A percentile compares a stretch with the other conserved stretches of the same genome.
phyloP scores from a whole-genome alignment of 2,329 filamentous ascomycete species.

The Aspergillus floridensis region DNA sequence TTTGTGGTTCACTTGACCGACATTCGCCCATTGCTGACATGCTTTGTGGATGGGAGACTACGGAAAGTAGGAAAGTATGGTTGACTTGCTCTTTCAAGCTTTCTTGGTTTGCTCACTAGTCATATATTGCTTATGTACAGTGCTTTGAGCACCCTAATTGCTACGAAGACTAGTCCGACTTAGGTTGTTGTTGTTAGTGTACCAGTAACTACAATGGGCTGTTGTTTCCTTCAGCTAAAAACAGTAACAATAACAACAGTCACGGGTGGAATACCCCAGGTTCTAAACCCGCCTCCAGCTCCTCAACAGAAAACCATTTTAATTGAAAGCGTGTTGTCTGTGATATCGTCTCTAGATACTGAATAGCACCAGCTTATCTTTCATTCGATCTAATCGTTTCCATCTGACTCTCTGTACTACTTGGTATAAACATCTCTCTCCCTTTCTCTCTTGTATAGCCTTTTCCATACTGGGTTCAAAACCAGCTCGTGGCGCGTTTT shows the following conservation, averaged over 20 bases:
- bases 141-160: background rate
- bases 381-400: background rate
- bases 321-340: background rate
- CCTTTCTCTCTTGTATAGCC: conserved; percentile 4
- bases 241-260: background rate
- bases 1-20: background rate
- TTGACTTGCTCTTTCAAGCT: background rate
- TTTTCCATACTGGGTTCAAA: background rate
- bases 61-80: background rate
- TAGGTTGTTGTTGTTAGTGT: background rate
- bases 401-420: too few relatives aligned
- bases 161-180: background rate
- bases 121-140: too few relatives aligned
- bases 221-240: background rate
- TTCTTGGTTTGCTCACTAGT: background rate
- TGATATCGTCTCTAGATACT: background rate
- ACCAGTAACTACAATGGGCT: background rate
- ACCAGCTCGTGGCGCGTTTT: background rate
- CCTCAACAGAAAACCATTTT: background rate
- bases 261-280: too few relatives aligned
- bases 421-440: too few relatives aligned
- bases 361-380: conserved; percentile 1
- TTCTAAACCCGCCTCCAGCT: too few relatives aligned
- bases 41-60: too few relatives aligned
- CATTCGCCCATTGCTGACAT: background rate